phyloP scores from a whole-genome alignment of 257 asterid species.

The Haberlea rhodopensis region DNA sequence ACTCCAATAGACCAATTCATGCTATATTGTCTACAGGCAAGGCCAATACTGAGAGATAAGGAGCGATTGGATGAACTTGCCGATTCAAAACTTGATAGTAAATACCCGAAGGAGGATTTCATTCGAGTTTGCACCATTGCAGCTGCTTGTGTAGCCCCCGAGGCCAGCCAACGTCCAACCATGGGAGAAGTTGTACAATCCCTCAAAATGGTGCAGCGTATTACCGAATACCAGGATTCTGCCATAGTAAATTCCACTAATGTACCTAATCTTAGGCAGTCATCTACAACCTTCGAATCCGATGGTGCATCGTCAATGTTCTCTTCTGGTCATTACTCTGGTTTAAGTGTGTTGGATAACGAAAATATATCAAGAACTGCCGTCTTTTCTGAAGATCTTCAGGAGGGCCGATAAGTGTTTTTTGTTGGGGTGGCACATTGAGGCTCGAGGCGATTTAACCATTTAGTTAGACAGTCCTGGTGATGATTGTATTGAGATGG shows the following conservation, averaged over 20 bases:
- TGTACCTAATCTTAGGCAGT: conserved; percentile 76
- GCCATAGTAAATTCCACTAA: conserved; percentile 37
- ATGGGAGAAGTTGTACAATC: conserved; percentile 99
- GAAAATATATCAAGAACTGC: conserved; percentile 64
- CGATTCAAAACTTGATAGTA: conserved; percentile 71
- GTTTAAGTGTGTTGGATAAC: conserved; percentile 60
- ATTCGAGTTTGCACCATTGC: conserved; percentile 88
- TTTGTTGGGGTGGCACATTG: conserved; percentile 3
- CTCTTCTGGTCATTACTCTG: conserved; percentile 92
- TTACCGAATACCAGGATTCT: conserved; percentile 67
- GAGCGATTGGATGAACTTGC: conserved; percentile 89
- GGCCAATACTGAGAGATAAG: conserved; percentile 79
- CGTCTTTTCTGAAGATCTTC: conserved; percentile 91
- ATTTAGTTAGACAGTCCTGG: conserved; percentile 1
- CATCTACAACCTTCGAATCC: conserved; percentile 83
- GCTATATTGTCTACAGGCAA: too few species aligned
- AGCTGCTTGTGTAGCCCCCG: conserved; percentile 97
- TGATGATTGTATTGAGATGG: conserved; percentile 4
- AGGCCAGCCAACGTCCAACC: conserved; percentile 83
- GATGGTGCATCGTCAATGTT: conserved; percentile 90
- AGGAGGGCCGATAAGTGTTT: conserved; percentile 68
- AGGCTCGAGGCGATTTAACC: conserved; percentile 10
- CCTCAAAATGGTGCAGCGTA: conserved; percentile 88
- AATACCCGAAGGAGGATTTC: conserved; percentile 83
- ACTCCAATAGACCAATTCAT: too few species aligned